These are phyloP conservation scores for Actinomortierella ambigua DNA, from an alignment of 371 early-diverging fungal species.

Conservation along the genomic window DNA sequence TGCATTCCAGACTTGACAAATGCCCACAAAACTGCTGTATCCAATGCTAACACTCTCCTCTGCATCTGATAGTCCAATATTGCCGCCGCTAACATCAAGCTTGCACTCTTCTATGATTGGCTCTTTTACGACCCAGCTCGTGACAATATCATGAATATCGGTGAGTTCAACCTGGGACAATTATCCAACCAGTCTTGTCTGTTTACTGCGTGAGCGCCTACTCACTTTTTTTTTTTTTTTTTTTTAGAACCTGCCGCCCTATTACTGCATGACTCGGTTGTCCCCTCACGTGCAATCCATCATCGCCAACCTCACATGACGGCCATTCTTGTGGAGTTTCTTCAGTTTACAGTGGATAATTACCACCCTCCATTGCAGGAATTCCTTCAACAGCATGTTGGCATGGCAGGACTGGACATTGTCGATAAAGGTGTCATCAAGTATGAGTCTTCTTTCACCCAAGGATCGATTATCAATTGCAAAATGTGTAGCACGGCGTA, in stretches of 20 bases:
- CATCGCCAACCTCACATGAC: conserved; percentile 70
- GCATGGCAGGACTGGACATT: conserved; percentile 60
- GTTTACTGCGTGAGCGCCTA: too few species aligned
- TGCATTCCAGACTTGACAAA: too few species aligned
- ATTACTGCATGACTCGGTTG: conserved; percentile 72
- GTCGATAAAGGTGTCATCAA: conserved; percentile 70
- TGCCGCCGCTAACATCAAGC: conserved; percentile 68
- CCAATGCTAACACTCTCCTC: neutral
- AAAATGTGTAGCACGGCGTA: too few species aligned
- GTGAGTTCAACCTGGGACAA: too few species aligned
- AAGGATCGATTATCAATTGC: too few species aligned
- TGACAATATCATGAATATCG: conserved; percentile 83
- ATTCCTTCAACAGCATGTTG: conserved; percentile 55
- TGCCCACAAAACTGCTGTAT: neutral
- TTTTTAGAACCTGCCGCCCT: conserved; percentile 72
- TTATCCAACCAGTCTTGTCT: neutral
- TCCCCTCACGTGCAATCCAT: too few species aligned
- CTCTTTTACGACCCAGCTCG: conserved; percentile 67
- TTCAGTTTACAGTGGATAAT: conserved; percentile 60
- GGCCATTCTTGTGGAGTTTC: conserved; percentile 65
- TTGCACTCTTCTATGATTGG: conserved; percentile 82
- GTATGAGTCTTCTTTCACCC: conserved; percentile 20
- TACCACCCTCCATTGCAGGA: conserved; percentile 62
- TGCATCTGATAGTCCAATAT: conserved; percentile 50
- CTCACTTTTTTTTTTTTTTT: neutral